Evolutionary conservation across 2,329 filamentous ascomycete genomes (phyloP).

Genomic region (Alternaria consortialis): DNA sequence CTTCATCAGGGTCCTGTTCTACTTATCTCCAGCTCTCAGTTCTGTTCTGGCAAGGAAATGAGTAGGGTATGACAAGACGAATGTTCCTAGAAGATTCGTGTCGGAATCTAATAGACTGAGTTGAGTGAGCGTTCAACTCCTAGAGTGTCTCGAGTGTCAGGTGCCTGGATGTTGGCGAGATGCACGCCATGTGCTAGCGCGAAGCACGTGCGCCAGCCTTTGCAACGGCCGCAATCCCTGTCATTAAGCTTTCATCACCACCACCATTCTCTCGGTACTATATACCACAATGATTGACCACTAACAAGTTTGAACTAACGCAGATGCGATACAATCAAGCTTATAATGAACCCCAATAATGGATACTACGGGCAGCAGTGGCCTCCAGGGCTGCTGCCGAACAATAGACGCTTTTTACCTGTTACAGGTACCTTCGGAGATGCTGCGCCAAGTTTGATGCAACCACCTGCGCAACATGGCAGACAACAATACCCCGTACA

Average conservation of each 20-base stretch:
- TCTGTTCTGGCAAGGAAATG: neutral
- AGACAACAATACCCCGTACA: conserved; percentile 27
- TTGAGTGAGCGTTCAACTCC: neutral
- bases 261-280: conserved; percentile 16
- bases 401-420: conserved; percentile 32
- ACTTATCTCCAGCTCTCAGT: neutral
- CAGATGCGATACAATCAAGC: conserved; percentile 9
- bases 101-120: neutral
- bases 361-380: conserved; percentile 34
- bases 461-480: conserved; percentile 16
- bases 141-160: neutral
- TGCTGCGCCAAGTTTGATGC: conserved; percentile 19
- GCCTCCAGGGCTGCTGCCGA: conserved; percentile 27
- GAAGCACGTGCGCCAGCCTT: conserved; percentile 4
- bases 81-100: neutral
- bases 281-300: conserved; percentile 27
- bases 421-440: conserved; percentile 32
- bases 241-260: conserved; percentile 18
- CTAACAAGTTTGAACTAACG: conserved; percentile 26
- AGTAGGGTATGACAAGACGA: neutral
- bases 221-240: conserved; percentile 19
- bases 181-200: conserved; percentile 14
- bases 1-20: neutral
- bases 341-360: conserved; percentile 34
- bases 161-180: neutral